Evolutionary conservation across 768 basidiomycete genomes (phyloP).

Genomic region (Boletus rubescentipes): DNA sequence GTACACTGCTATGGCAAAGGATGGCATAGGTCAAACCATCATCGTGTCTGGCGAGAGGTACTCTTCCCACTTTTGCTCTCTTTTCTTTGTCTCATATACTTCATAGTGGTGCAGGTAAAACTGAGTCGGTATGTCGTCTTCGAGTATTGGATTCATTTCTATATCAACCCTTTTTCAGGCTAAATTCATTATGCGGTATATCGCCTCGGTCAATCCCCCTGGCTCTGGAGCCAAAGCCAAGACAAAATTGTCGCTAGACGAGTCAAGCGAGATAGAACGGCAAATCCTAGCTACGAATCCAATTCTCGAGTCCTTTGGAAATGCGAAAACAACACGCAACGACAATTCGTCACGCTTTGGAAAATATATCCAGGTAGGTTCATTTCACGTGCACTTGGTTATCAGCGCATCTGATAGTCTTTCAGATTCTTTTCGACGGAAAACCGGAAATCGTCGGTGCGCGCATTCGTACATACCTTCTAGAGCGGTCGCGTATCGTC

Average conservation of each 20-base stretch:
- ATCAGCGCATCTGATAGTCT: neutral
- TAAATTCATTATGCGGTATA: conserved; percentile 99
- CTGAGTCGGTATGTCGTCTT: conserved; percentile 73
- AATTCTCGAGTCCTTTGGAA: conserved; percentile 97
- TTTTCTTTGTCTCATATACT: conserved; percentile 11
- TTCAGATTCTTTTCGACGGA: conserved; percentile 93
- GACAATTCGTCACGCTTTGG: conserved; percentile 99
- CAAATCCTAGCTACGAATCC: conserved; percentile 99
- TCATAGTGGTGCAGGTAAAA: conserved; percentile 97
- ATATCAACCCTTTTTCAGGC: conserved; percentile 48
- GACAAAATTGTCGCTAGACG: conserved; percentile 75
- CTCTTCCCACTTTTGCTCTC: conserved; percentile 19
- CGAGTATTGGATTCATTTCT: neutral
- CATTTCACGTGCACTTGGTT: neutral
- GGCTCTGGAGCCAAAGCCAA: conserved; percentile 58
- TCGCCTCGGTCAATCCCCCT: conserved; percentile 94
- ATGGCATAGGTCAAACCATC: conserved; percentile 95
- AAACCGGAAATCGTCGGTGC: conserved; percentile 97
- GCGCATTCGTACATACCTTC: conserved; percentile 95
- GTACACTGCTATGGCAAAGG: conserved; percentile 93
- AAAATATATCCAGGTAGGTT: conserved; percentile 89
- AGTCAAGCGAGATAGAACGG: conserved; percentile 91
- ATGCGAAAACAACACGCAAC: conserved; percentile 98
- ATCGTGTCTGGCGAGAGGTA: conserved; percentile 98
- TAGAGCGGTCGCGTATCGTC: conserved; percentile 96